Evolutionary conservation across 331 rosid genomes (phyloP), one percentile per base, ranked within the genome.

Genomic region (Phaseolus coccineus): DNA sequence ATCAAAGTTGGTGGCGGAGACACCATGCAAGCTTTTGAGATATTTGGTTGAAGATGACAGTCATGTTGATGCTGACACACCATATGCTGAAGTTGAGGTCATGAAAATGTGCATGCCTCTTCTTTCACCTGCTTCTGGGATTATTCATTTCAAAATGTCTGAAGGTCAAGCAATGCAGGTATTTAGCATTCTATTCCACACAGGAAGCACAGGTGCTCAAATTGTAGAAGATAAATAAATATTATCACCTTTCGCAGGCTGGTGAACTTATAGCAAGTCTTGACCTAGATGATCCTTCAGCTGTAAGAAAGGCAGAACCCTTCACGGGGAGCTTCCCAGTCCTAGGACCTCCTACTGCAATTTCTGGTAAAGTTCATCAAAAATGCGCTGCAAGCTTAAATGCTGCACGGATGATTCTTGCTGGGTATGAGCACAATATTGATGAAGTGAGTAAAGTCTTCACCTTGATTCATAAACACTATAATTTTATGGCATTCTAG

Each of bases 101-200:
- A 96, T 96, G 99, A 96, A 96, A 93, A 96, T 96, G 99, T 96
- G 99, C 76, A 96, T 96, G 99, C 99, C 99, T 80, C 97, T 96
- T 79, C 99, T 96, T 84, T 96, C 99, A 46, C 99, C 99, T 84
- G 97, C 99, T 84, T 87, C 98, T 46, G 99, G 99, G 84, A 81
- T 85, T 77, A 74, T 96, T 84, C 97, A 91, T 81, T 90, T 93
- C 81, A 90, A 81, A 79, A 77, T 96, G 95, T 81, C 98, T 5
- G 99, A 96, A 96, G 99, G 99, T 74, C 99, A 96, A 85, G 93
- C 99, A 79, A 93, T 96, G 99, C 99, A 94, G 97, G 96, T 94
- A 83, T 47, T 33, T 76, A 47, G 44, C 76, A 55, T 55, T 53
- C 28, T n/a, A n/a, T 19, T 66, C 82, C 71, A 57, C 63, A 42